Evolutionary conservation across 2,329 filamentous ascomycete genomes (phyloP).

Genomic region (Pezicula rhizophila): DNA sequence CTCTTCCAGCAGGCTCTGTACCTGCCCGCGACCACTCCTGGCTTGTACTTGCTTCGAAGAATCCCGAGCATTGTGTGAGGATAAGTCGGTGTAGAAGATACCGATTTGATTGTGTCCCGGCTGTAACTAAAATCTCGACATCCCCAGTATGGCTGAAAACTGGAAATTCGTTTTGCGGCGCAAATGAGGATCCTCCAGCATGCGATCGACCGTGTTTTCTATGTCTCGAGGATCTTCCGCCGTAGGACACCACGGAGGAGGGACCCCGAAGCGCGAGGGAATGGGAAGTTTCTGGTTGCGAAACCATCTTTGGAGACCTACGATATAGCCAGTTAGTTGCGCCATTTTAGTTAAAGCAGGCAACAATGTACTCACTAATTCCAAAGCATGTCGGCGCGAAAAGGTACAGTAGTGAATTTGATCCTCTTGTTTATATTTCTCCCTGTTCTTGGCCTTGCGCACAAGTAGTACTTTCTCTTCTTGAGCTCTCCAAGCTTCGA

Average conservation of each 20-base stretch:
- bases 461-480: not conserved
- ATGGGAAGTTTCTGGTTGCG: constrained; percentile 48
- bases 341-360: not conserved
- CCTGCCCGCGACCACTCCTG: constrained; percentile 61
- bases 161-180: constrained; percentile 85
- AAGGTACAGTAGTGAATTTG: not conserved
- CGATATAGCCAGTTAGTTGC: not conserved
- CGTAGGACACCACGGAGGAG: constrained; percentile 57
- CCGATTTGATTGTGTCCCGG: constrained; percentile 66
- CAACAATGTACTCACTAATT: not conserved
- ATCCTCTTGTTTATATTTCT: not conserved
- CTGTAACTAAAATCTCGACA: constrained; percentile 78
- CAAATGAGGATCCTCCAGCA: constrained; percentile 62
- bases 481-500: too few relatives aligned
- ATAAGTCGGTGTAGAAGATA: constrained; percentile 87
- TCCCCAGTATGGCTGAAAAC: constrained; percentile 86
- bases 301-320: constrained; percentile 46
- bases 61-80: constrained; percentile 82
- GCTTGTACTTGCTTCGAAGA: constrained; percentile 83
- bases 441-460: not conserved
- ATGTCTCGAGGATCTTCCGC: constrained; percentile 38
- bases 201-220: constrained; percentile 79
- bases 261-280: constrained; percentile 53
- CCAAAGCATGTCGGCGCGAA: not conserved
- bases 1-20: constrained; percentile 13